Base-by-base conservation (phyloP, 1,139 yeast genomes). In the Komagataea norvegica region DNA sequence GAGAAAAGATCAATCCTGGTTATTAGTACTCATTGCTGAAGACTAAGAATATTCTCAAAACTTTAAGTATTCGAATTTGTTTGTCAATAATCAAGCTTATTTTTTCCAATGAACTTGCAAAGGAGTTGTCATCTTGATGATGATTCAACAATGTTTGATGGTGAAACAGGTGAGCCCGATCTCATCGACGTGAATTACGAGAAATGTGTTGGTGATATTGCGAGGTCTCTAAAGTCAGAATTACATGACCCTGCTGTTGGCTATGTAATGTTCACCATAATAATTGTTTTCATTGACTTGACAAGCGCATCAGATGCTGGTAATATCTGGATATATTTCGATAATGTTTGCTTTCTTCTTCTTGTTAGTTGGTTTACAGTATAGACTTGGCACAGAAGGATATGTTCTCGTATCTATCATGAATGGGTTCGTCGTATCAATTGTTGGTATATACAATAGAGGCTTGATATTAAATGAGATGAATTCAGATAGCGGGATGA, bases 1-100 rank as follows among this genome's bases (percentile, higher is more conserved):
- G 25, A 46, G 40, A 34, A 44, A 45, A 26, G 54, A 49, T 29
- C 49, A 51, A 23, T 48, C 53, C 3, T 51, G 55, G 55, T 46
- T 51, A 32, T 43, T 51, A 33, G 31, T 50, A 27, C 45, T 48
- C 43, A 42, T 49, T 29, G 29, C 42, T 18, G 54, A 45, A n/a
- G 43, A 53, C 28, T 51, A 37, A 46, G n/a, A 11, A n/a, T n/a
- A 8, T 21, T 21, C 24, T 21, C 24, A 21, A n/a, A n/a, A n/a
- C n/a, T n/a, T n/a, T n/a, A n/a, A n/a, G n/a, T n/a, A n/a, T n/a
- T n/a, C n/a, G n/a, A n/a, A n/a, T n/a, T n/a, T n/a, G n/a, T n/a
- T n/a, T n/a, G n/a, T n/a, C n/a, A n/a, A n/a, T n/a, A n/a, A n/a
- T n/a, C n/a, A n/a, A n/a, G n/a, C n/a, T n/a, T n/a, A n/a, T n/a